Evolutionary conservation across 495 filamentous ascomycete genomes (phyloP), one percentile per base, ranked within the genome.

Genomic region (Astrothelium subdiscretum): DNA sequence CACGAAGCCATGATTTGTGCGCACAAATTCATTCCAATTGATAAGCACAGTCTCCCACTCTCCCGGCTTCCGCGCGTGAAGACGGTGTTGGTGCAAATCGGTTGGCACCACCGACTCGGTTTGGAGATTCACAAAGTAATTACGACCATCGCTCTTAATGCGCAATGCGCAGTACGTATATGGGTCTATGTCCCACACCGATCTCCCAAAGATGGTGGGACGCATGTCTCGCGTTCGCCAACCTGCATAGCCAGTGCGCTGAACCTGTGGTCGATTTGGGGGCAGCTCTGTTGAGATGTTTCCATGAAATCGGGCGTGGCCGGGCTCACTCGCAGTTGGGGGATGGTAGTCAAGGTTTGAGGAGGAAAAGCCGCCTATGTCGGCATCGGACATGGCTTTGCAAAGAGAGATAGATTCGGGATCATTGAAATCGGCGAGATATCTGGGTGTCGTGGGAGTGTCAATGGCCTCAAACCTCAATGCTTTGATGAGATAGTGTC

Each of bases 81-180:
- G 71, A 63, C 95, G 79, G 73, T 98, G 95, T 74, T 98, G 94
- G 74, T 97, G 95, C 62, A 98, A 79, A 74, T 98, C 94, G 2
- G 92, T 92, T 35, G 90, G 85, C 54, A 95, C 87, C 59, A 97
- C 83, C 1, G 87, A 87, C 64, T 98, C 94, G 11, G 91, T 96
- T 78, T 97, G 95, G 40, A 98, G 77, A 73, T 98, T 98, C 58
- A 98, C 85, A 58, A 94, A 90, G 75, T 97, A 98, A 65, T 88
- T 87, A 10, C 92, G 78, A 13, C 92, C 92, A 74, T 97, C 95
- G 27, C 87, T 90, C 72, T 90, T 92, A 65, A 97, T 79, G n/a
- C 91, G 86, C 69, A 98, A 72, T 0, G 89, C 95, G 8, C 97
- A 83, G 73, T 90, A 97, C 5, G 80, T 72, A 73, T 96, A 96